phyloP scores from a whole-genome alignment of 805 yeast species.

The Cyberlindnera maritima region DNA sequence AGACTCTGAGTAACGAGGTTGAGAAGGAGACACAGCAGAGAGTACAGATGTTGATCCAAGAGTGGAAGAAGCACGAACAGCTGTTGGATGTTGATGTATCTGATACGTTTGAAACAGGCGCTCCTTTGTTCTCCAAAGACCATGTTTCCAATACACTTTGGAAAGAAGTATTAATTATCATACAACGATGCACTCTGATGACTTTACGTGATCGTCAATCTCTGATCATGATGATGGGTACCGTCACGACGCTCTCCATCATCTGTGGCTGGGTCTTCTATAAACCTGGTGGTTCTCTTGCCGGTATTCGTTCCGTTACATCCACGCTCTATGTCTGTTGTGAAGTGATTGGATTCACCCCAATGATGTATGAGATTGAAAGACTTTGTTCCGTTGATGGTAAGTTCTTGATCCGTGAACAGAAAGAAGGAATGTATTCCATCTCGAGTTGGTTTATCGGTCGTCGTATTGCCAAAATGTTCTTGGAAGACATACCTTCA shows the following conservation, averaged over 20 bases:
- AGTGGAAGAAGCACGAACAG: conserved; percentile 14
- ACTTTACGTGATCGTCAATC: conserved; percentile 53
- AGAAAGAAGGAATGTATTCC: conserved; percentile 23
- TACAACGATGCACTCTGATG: conserved; percentile 41
- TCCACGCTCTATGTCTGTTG: conserved; percentile 52
- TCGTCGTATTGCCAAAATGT: conserved; percentile 59
- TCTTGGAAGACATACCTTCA: conserved; percentile 67
- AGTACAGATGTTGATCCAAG: conserved; percentile 22
- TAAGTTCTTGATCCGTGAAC: conserved; percentile 47
- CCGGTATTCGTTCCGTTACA: conserved; percentile 62
- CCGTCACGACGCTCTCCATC: conserved; percentile 49
- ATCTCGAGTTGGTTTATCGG: conserved; percentile 25
- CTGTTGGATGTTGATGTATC: neutral
- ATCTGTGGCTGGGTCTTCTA: conserved; percentile 77
- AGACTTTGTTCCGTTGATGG: conserved; percentile 55
- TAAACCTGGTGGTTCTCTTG: conserved; percentile 54
- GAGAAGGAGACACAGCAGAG: conserved; percentile 32
- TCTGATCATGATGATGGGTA: conserved; percentile 39
- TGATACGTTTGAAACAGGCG: conserved; percentile 20
- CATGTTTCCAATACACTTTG: conserved; percentile 32
- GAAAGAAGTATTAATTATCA: conserved; percentile 42
- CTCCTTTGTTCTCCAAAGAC: conserved; percentile 1
- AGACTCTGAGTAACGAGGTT: conserved; percentile 31
- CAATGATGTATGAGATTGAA: conserved; percentile 56
- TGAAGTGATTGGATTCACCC: conserved; percentile 54